Base-by-base conservation (phyloP, 2,329 filamentous ascomycete genomes). In the Xylaria arbuscula region DNA sequence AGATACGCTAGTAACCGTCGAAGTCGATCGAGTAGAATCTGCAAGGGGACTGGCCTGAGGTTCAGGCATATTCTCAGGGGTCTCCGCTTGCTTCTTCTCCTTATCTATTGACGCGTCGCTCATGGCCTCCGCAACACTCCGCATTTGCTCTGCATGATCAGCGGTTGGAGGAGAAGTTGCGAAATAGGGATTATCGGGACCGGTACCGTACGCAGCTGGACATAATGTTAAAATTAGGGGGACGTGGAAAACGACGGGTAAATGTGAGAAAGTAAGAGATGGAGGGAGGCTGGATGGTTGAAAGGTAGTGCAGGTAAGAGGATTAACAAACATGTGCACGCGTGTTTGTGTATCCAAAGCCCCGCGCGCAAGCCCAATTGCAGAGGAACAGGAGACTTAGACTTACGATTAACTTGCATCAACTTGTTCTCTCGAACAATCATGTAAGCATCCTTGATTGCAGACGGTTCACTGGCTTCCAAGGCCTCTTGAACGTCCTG, bases 371-470 rank as follows among this genome's bases (percentile, higher is more conserved):
- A 72, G 15, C 62, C 8, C 36, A 17, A 56, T n/a, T 51, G 45
- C 59, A 13, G 54, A 57, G 19, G 40, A 67, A 32, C 17, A 42
- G 22, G 28, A 38, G 48, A 22, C 28, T 15, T 66, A 53, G 57
- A 89, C 93, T 89, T 85, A 97, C 93, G 94, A 79, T 94, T 97
- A 64, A 90, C 91, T 79, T 94, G 92, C 94, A 98, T 98, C 79
- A 98, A 88, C 80, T 98, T 96, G 79, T 98, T 98, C 81, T 99
- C 96, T 62, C 95, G 90, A 32, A 99, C 93, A 79, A 99, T 99
- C 82, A 98, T 90, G 82, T 98, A 99, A 1, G 96, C 96, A 81
- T 99, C 96, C 82, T 99, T 99, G 85, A 99, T 98, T 11, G 96
- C 94, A 67, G 94, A 98, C 13, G 96, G 96, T 79, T 99, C 96